These are phyloP conservation scores for Zychaea mexicana DNA, from an alignment of 371 early-diverging fungal genomes.

Conservation along the genomic window DNA sequence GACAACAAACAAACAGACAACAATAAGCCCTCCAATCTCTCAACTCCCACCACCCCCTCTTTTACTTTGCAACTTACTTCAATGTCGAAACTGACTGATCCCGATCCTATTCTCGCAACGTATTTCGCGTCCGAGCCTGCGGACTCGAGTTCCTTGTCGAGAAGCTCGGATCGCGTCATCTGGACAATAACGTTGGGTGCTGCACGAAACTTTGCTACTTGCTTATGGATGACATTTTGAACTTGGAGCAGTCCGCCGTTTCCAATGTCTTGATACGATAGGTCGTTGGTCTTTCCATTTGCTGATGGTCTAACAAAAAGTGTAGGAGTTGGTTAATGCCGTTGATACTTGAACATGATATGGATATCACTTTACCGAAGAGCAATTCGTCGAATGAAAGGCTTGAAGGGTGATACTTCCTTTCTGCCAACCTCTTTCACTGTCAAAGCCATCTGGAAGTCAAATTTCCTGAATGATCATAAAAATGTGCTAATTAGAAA, in stretches of 20 bases:
- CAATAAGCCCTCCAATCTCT: background rate
- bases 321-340: background rate
- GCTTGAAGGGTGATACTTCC: constrained; percentile 44
- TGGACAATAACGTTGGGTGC: constrained; percentile 30
- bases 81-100: constrained; percentile 33
- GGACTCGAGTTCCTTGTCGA: constrained; percentile 10
- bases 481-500: background rate
- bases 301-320: background rate
- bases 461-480: constrained; percentile 36
- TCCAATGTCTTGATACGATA: constrained; percentile 29
- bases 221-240: constrained; percentile 25
- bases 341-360: too few species aligned
- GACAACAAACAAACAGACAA: background rate
- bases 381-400: constrained; percentile 43
- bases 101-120: constrained; percentile 26
- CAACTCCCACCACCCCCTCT: too few species aligned
- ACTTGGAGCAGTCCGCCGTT: constrained; percentile 32
- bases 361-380: constrained; percentile 27
- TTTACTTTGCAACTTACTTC: constrained; percentile 18
- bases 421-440: constrained; percentile 22
- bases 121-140: constrained; percentile 16
- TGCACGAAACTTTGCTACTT: constrained; percentile 24
- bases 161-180: constrained; percentile 35
- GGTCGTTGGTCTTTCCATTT: background rate
- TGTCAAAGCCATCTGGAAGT: constrained; percentile 37